Base-by-base conservation (phyloP, 208 protist genomes). In the Trypanosoma theileri region DNA sequence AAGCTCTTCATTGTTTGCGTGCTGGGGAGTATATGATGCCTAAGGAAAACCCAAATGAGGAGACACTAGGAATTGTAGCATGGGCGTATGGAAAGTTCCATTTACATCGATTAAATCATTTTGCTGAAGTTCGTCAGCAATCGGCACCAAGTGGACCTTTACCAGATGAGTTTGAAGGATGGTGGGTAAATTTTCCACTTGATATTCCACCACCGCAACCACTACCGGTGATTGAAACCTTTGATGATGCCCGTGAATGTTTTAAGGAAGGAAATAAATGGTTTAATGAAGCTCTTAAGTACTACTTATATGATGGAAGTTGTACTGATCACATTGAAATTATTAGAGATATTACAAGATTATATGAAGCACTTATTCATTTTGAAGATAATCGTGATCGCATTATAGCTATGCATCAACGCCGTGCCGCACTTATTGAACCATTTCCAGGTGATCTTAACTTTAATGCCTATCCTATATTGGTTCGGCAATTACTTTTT, bases 251-350 rank as follows among this genome's bases (percentile, higher is more conserved):
- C 1, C 77, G 90, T 19, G 84, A 80, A 21, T 81, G 64, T 48
- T 97, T 97, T 74, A 91, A 89, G 69, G 67, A 78, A 35, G 89
- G 82, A 24, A 84, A 84, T 22, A 70, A 59, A 28, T 80, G 74
- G 66, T 80, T 95, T 50, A 81, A 90, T 59, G 80, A 89, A 52
- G 82, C 92, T 8, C 81, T 94, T 44, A 69, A 76, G 16, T 91
- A 80, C 56, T 94, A 89, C 68, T 70, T 89, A 7, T 95, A 97
- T 24, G 89, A 97, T 70, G 78, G 74, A 17, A 71, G 57, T 59
- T 95, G 92, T 75, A 96, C 87, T 17, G 73, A 91, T 28, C 85
- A 97, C 74, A 95, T 97, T 56, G 75, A 85, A 31, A 76, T 96
- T 31, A 53, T 72, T 22, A 81, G 88, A 48, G 80, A 95, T 69